Base-by-base conservation (phyloP, 805 yeast genomes). In the Saccharomycopsis guyanensis region DNA sequence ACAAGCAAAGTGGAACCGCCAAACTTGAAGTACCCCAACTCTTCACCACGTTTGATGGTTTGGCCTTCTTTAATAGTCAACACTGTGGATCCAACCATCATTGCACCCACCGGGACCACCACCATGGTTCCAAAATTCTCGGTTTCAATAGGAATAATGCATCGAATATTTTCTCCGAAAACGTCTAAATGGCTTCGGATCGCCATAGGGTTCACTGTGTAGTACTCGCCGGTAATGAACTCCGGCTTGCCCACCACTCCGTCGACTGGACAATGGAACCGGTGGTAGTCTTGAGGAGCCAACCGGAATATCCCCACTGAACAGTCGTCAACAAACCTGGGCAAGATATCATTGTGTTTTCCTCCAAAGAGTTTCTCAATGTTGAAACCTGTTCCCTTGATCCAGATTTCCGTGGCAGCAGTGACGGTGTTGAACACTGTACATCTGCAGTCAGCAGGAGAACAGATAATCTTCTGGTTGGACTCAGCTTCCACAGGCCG, bases 161-260 rank as follows among this genome's bases (percentile, higher is more conserved):
- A 80, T 34, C 97, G 71, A 1, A 86, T 80, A 57, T 91, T 91
- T 56, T 89, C 97, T 6, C 97, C 96, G 64, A 78, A 93, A 1
- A 91, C 97, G 61, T 91, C 97, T 46, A 91, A 65, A 8, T 78
- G 76, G 2, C 95, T 84, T 47, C 97, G 65, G 29, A 93, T 76
- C 0, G 97, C 97, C 97, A 91, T 91, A 1, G 97, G 97, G 58
- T 91, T 91, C 16, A 91, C 98, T 0, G 97, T 91, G 60, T 86
- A 91, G 60, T 91, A 91, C 57, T 88, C 93, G 0, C 97, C 98
- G 31, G 80, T 83, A 27, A 91, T 83, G 54, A 69, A 72, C 40
- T 69, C 69, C 13, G 91, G 80, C 47, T 76, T 70, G 1, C 84
- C 83, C 29, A 93, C 63, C 0, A 59, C 59, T 2, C 97, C 97